Conservation (phyloP, 164 flowering plant genomes). For the Stephania japonica region DNA sequence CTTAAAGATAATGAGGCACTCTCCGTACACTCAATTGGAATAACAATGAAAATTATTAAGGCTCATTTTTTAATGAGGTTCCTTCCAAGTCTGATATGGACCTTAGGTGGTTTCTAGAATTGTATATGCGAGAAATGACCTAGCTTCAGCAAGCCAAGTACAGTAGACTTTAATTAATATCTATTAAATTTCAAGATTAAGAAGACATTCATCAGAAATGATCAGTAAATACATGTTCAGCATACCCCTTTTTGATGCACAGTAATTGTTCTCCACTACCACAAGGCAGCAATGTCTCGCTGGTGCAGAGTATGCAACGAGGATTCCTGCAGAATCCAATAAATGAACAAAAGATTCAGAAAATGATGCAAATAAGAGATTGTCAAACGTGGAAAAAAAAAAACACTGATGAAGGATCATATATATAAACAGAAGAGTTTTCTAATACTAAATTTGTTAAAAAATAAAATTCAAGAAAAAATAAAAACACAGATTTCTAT, state of each 20-base stretch:
- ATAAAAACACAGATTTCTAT: background rate
- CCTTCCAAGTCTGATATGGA: background rate
- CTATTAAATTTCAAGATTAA: background rate
- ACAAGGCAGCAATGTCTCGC: constrained; percentile 71
- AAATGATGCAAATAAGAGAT: background rate
- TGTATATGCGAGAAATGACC: background rate
- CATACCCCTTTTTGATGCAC: constrained; percentile 91
- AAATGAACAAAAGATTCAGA: constrained; percentile 6
- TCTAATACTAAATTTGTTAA: background rate
- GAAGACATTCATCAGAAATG: background rate
- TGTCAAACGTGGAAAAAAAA: background rate
- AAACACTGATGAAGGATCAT: background rate
- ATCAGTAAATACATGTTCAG: background rate
- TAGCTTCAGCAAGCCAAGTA: background rate
- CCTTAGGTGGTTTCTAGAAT: background rate
- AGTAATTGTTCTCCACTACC: constrained; percentile 90
- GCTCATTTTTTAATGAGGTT: background rate
- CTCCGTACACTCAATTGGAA: background rate
- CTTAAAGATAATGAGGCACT: background rate
- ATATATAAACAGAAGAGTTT: background rate
- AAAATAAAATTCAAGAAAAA: too few relatives aligned
- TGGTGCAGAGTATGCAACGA: constrained; percentile 83
- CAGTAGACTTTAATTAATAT: background rate
- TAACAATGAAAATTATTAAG: background rate
- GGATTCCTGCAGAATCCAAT: constrained; percentile 45